phyloP scores from a whole-genome alignment of 2,329 filamentous ascomycete species.

The Huntiella omanensis region DNA sequence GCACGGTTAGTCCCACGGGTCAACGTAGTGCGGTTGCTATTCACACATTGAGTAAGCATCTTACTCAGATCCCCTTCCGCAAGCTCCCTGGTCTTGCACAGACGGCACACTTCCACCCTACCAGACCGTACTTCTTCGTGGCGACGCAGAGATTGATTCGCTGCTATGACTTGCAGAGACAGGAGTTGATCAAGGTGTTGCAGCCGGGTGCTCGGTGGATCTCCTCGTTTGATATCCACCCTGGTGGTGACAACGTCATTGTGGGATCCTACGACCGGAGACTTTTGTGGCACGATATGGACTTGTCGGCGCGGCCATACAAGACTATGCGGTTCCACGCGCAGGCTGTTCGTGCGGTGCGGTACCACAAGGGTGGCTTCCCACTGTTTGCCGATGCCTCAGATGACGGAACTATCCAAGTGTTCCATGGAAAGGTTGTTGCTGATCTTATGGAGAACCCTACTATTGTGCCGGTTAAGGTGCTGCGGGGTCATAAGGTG shows the following conservation, averaged over 20 bases:
- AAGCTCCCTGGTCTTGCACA: slow-evolving; percentile 57
- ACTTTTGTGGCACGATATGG: slow-evolving; percentile 90
- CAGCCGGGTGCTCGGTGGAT: slow-evolving; percentile 90
- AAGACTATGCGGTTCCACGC: slow-evolving; percentile 92
- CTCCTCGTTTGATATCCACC: slow-evolving; percentile 81
- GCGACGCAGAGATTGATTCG: slow-evolving; percentile 87
- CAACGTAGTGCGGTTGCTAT: slow-evolving; percentile 72
- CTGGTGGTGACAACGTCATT: slow-evolving; percentile 82
- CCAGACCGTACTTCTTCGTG: slow-evolving; percentile 82
- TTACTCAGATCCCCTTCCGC: slow-evolving; percentile 87
- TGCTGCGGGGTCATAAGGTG: slow-evolving; percentile 75
- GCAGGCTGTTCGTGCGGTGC: slow-evolving; percentile 77
- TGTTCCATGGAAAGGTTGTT: slow-evolving; percentile 93
- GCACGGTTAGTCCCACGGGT: slow-evolving; percentile 69
- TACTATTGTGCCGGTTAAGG: slow-evolving; percentile 89
- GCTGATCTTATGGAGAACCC: slow-evolving; percentile 92
- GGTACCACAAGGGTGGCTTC: slow-evolving; percentile 58
- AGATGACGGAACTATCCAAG: slow-evolving; percentile 84
- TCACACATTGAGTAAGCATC: slow-evolving; percentile 85
- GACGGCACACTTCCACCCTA: slow-evolving; percentile 85
- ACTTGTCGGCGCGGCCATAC: slow-evolving; percentile 76
- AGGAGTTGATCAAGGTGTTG: slow-evolving; percentile 81
- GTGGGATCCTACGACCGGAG: slow-evolving; percentile 89
- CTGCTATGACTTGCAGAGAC: slow-evolving; percentile 79
- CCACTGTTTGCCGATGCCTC: slow-evolving; percentile 88